These are phyloP conservation scores for Syncephalastrum sp. DNA, from an alignment of 371 early-diverging fungal genomes.

Conservation along the genomic window DNA sequence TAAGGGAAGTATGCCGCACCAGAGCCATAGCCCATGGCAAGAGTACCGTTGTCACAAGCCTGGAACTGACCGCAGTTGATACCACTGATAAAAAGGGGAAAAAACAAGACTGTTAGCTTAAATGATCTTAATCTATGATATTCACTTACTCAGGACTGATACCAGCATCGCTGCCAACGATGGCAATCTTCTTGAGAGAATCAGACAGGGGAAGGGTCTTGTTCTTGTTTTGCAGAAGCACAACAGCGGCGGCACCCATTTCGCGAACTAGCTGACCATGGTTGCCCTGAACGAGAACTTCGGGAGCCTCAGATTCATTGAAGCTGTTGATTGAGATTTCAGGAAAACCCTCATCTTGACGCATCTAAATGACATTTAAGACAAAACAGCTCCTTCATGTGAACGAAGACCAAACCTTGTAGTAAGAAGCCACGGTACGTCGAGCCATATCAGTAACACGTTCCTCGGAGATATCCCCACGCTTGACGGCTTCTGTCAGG, in stretches of 20 bases:
- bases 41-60: conserved; percentile 39
- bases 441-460: conserved; percentile 54
- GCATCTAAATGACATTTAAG: background rate
- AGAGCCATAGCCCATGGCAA: conserved; percentile 65
- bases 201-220: conserved; percentile 34
- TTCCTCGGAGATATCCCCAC: conserved; percentile 23
- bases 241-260: conserved; percentile 50
- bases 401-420: conserved; percentile 23
- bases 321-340: conserved; percentile 23
- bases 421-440: conserved; percentile 57
- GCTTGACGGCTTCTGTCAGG: conserved; percentile 28
- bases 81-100: conserved; percentile 5
- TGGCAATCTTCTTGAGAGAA: conserved; percentile 28
- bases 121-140: background rate
- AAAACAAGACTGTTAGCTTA: background rate
- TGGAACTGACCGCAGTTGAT: conserved; percentile 22
- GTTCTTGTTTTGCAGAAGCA: conserved; percentile 49
- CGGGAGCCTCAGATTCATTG: conserved; percentile 6
- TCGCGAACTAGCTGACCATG: conserved; percentile 36
- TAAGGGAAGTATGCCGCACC: conserved; percentile 61
- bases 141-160: conserved; percentile 16
- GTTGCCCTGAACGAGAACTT: conserved; percentile 45
- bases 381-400: background rate
- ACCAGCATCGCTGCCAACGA: conserved; percentile 55
- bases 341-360: conserved; percentile 44